A percentile compares a stretch with the other conserved stretches of the same genome.
Conservation (phyloP, 305 asterid species). For the Ajuga reptans region DNA sequence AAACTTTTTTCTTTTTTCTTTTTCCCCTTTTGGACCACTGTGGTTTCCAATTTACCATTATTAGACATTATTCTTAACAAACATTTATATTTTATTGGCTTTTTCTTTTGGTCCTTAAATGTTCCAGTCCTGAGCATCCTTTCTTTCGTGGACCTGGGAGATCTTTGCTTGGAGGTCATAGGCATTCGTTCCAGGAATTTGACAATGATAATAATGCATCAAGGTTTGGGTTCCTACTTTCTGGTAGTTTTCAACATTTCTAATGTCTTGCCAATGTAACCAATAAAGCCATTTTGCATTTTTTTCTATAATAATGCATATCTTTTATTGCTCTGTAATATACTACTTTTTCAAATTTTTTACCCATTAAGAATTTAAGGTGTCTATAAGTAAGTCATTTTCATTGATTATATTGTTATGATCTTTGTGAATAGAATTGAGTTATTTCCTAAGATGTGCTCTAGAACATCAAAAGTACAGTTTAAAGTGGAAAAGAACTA, state of each 20-base stretch:
- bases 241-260: constrained; percentile 19
- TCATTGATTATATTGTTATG: not conserved
- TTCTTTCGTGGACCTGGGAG: constrained; percentile 68
- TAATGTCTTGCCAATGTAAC: not conserved
- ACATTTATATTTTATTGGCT: not conserved
- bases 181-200: constrained; percentile 48
- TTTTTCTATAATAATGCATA: not conserved
- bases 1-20: not conserved
- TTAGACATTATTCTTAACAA: not conserved
- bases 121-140: constrained; percentile 75
- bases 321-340: not conserved
- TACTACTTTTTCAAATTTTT: not conserved
- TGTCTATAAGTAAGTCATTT: not conserved
- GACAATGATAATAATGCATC: constrained; percentile 50
- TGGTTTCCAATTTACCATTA: not conserved
- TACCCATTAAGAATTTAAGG: constrained; percentile 3
- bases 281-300: constrained; percentile 17
- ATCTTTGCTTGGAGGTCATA: constrained; percentile 76
- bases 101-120: not conserved
- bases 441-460: not conserved
- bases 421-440: not conserved
- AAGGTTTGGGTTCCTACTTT: constrained; percentile 38
- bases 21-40: not conserved
- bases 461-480: not conserved
- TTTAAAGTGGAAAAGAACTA: constrained; percentile 10